Conservation (phyloP, 1,284 basidiomycete species). For the Coriolopsis trogii region DNA sequence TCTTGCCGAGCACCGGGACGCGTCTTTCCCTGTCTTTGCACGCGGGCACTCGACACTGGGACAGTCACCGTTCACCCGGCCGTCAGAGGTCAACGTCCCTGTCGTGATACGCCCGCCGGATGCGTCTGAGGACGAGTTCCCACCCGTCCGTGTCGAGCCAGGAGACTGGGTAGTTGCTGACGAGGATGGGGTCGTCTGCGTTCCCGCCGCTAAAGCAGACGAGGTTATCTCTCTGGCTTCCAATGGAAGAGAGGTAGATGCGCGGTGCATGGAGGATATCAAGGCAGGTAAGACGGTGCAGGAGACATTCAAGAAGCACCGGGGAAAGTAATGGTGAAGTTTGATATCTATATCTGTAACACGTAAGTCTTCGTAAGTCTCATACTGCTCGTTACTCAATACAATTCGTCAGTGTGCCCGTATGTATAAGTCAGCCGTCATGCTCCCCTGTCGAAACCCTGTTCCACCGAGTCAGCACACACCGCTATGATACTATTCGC, state of each 20-base stretch:
- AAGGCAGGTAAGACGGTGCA: conserved; percentile 73
- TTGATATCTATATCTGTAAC: background rate
- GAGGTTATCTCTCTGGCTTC: conserved; percentile 65
- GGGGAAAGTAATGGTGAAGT: conserved; percentile 46
- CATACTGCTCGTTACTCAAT: too few species aligned
- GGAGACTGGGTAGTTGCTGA: conserved; percentile 89
- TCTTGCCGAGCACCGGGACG: conserved; percentile 71
- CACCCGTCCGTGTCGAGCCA: conserved; percentile 66
- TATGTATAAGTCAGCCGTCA: background rate
- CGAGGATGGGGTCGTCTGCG: conserved; percentile 87
- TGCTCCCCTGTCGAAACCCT: background rate
- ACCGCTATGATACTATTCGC: background rate
- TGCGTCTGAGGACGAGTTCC: conserved; percentile 41
- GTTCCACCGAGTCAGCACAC: background rate
- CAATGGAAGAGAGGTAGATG: conserved; percentile 72
- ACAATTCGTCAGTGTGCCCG: too few species aligned
- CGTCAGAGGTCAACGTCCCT: conserved; percentile 77
- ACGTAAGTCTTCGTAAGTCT: too few species aligned
- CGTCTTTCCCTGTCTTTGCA: conserved; percentile 78
- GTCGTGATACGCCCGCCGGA: conserved; percentile 60
- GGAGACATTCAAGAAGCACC: conserved; percentile 77
- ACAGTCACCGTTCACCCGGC: conserved; percentile 86
- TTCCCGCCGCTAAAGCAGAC: conserved; percentile 60
- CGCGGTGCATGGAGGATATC: conserved; percentile 78
- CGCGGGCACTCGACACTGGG: conserved; percentile 86